phyloP scores from a whole-genome alignment of 1,284 basidiomycete genomes.

The Rhodotorula sp. region DNA sequence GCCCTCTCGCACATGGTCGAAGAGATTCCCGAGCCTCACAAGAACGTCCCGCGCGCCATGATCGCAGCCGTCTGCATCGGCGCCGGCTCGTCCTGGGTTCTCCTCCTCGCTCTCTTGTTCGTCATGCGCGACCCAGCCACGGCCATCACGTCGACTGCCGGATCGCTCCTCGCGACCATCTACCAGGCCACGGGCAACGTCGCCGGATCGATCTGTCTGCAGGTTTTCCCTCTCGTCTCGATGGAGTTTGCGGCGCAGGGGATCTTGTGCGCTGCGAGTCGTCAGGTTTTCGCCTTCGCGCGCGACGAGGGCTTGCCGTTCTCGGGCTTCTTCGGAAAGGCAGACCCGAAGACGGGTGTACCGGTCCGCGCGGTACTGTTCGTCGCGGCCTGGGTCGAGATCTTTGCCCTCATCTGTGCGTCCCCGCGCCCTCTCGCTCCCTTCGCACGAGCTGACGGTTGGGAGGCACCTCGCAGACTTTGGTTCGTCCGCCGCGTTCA shows the following conservation, averaged over 20 bases:
- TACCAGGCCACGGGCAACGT: slow-evolving; percentile 60
- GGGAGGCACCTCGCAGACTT: not conserved
- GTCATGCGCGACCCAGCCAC: slow-evolving; percentile 61
- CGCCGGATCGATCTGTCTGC: slow-evolving; percentile 62
- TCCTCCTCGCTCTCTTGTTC: slow-evolving; percentile 66
- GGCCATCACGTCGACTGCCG: slow-evolving; percentile 59
- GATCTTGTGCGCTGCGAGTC: slow-evolving; percentile 64
- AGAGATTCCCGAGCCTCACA: slow-evolving; percentile 61
- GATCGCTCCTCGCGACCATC: slow-evolving; percentile 65
- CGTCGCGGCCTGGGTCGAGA: slow-evolving; percentile 55
- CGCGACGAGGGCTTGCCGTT: slow-evolving; percentile 64
- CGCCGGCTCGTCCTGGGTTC: slow-evolving; percentile 59
- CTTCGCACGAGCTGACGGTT: not conserved
- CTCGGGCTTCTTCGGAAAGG: slow-evolving; percentile 56
- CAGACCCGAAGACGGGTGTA: slow-evolving; percentile 57
- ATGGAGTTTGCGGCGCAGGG: slow-evolving; percentile 46
- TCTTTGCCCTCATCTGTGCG: slow-evolving; percentile 57
- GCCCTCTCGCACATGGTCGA: slow-evolving; percentile 56
- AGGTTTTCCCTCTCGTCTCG: slow-evolving; percentile 50
- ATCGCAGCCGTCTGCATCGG: slow-evolving; percentile 65
- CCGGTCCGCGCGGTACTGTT: slow-evolving; percentile 58
- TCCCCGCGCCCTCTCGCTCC: slow-evolving; percentile 54
- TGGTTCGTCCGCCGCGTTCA: slow-evolving; percentile 2
- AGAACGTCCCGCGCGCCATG: slow-evolving; percentile 62
- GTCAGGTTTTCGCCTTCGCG: slow-evolving; percentile 69